Base-by-base conservation (phyloP, 805 yeast species). In the Candida railenensis region DNA sequence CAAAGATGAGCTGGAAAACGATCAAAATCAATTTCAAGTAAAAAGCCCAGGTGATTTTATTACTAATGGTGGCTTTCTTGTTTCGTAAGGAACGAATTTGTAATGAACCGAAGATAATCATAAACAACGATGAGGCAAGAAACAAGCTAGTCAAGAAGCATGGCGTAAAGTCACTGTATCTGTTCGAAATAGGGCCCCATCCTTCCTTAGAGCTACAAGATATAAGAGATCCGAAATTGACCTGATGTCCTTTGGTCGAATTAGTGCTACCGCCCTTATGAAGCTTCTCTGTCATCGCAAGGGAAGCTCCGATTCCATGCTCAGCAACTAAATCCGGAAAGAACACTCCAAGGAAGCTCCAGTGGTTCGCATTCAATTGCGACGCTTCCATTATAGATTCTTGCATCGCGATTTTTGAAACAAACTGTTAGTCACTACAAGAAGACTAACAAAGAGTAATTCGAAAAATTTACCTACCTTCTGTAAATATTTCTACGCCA, bases 91-190 rank as follows among this genome's bases (percentile, higher is more conserved):
- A 48, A 8, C 41, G 34, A 2, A 76, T 55, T 43, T 72, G 74
- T 49, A 62, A 58, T 1, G 61, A 34, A 3, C 84, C 85, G 30
- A 69, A 55, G 1, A 71, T 16, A 2, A 81, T 50, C 70, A 80
- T 71, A 20, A 70, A 60, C 14, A 72, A 30, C 12, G 78, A 77
- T 0, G 75, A 51, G 1, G 61, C 43, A 16, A 77, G 68, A 44
- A 76, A 69, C 3, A 82, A 51, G 22, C 85, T 86, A 53, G 80
- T 81, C 15, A 77, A 67, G 55, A 83, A 78, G 51, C 87, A 82
- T 4, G 80, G 80, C 1, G 87, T 76, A 43, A 83, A 69, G 53
- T 83, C 89, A 34, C 76, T 76, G 57, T 77, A 57, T 40, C 49
- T 22, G 2, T 67, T 49, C 3, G 74, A 67, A 59, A 78, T 40